phyloP scores from a whole-genome alignment of 1,139 yeast genomes.

The Suhomyces bokatorum region DNA sequence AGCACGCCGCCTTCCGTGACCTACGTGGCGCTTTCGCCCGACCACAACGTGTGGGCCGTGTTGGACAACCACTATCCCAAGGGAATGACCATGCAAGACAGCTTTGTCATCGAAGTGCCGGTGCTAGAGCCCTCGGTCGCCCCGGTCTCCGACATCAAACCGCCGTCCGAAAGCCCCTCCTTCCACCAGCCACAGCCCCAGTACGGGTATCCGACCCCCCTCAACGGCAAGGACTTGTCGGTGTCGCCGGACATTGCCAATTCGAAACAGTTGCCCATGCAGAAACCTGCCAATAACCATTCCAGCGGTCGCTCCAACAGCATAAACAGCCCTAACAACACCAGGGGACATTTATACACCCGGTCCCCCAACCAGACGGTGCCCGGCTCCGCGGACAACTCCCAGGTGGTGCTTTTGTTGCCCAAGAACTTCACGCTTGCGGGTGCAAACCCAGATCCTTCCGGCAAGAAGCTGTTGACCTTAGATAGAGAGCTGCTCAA shows the following conservation, averaged over 20 bases:
- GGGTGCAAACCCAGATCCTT: slow-evolving; percentile 15
- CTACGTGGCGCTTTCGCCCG: slow-evolving; percentile 55
- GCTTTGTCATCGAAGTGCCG: slow-evolving; percentile 58
- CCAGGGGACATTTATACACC: neutral
- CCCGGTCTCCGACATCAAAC: neutral
- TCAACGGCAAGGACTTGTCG: slow-evolving; percentile 32
- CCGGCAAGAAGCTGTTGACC: slow-evolving; percentile 27
- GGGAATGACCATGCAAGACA: slow-evolving; percentile 71
- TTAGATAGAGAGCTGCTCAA: slow-evolving; percentile 28
- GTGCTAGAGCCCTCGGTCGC: neutral
- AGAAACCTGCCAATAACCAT: neutral
- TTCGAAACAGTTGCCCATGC: slow-evolving; percentile 13
- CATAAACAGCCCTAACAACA: neutral
- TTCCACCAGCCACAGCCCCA: slow-evolving; percentile 18
- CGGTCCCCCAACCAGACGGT: neutral
- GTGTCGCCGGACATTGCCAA: slow-evolving; percentile 23
- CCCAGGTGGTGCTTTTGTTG: slow-evolving; percentile 44
- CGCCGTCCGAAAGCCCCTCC: neutral
- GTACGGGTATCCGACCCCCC: slow-evolving; percentile 16
- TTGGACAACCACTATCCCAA: slow-evolving; percentile 62
- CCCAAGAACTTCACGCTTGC: slow-evolving; percentile 48
- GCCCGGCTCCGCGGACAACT: slow-evolving; percentile 12
- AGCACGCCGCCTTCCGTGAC: slow-evolving; percentile 14
- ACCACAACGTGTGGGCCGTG: slow-evolving; percentile 58
- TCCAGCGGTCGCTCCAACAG: neutral